phyloP scores from a whole-genome alignment of 2,329 filamentous ascomycete species.

The Paecilomyces sp. region DNA sequence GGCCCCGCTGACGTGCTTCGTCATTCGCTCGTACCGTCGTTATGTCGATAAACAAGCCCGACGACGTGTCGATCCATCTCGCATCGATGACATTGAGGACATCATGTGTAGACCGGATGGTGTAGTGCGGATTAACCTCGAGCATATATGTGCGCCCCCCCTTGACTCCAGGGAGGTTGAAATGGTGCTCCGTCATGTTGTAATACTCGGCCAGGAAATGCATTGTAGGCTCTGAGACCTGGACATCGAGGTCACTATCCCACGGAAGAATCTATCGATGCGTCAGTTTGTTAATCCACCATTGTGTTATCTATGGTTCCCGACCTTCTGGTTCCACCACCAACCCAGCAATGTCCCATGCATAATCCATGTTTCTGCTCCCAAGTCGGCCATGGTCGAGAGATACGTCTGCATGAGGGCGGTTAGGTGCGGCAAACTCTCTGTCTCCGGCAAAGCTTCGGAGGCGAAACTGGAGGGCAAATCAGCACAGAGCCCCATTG shows the following conservation, averaged over 20 bases:
- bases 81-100: constrained; percentile 52
- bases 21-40: constrained; percentile 47
- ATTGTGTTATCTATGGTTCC: constrained; percentile 1
- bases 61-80: constrained; percentile 54
- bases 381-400: constrained; percentile 48
- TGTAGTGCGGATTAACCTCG: constrained; percentile 53
- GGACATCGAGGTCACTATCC: constrained; percentile 56
- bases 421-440: constrained; percentile 42
- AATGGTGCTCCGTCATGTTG: constrained; percentile 55
- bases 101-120: constrained; percentile 39
- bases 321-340: constrained; percentile 54
- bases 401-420: constrained; percentile 51
- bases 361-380: constrained; percentile 57
- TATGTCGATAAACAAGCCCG: constrained; percentile 56
- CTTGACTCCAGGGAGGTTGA: constrained; percentile 28
- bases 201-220: constrained; percentile 52
- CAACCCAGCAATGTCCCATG: constrained; percentile 55
- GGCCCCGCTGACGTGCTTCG: constrained; percentile 29
- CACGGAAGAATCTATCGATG: constrained; percentile 48
- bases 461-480: constrained; percentile 40
- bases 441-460: constrained; percentile 37
- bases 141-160: constrained; percentile 44
- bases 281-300: background rate
- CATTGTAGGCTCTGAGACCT: constrained; percentile 50
- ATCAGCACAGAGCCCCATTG: constrained; percentile 7